Conservation (phyloP, 306 rosid species). For the Comarum palustre region DNA sequence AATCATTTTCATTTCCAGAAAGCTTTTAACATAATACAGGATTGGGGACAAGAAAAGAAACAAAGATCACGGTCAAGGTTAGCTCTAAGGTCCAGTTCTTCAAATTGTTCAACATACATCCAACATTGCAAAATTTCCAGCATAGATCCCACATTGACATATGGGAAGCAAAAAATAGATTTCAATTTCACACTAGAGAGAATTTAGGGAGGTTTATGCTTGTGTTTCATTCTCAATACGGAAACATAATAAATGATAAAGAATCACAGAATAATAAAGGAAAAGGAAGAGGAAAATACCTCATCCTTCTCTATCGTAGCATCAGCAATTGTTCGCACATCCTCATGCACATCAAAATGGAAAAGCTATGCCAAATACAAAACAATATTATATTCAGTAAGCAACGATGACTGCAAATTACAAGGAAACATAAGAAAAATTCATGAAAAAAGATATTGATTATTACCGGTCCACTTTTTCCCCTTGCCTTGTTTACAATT, state of each 20-base stretch:
- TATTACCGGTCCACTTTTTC: constrained; percentile 92
- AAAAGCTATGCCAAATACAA: constrained; percentile 54
- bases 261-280: constrained; percentile 4
- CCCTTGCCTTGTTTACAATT: constrained; percentile 88
- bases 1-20: neutral
- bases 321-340: constrained; percentile 90
- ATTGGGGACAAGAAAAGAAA: neutral
- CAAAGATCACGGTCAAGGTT: neutral
- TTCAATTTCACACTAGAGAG: neutral
- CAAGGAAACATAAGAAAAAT: neutral
- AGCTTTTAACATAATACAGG: neutral
- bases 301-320: constrained; percentile 96
- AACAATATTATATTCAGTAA: constrained; percentile 13
- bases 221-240: neutral
- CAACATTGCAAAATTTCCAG: neutral
- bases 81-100: neutral
- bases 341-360: constrained; percentile 97
- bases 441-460: neutral
- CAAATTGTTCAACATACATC: neutral
- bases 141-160: neutral
- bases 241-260: neutral
- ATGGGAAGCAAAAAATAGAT: neutral
- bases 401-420: constrained; percentile 13
- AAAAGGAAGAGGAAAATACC: constrained; percentile 40
- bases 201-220: constrained; percentile 3